These are phyloP conservation scores for Limnanthes douglasii DNA, from an alignment of 345 rosid genomes.

Conservation along the genomic window DNA sequence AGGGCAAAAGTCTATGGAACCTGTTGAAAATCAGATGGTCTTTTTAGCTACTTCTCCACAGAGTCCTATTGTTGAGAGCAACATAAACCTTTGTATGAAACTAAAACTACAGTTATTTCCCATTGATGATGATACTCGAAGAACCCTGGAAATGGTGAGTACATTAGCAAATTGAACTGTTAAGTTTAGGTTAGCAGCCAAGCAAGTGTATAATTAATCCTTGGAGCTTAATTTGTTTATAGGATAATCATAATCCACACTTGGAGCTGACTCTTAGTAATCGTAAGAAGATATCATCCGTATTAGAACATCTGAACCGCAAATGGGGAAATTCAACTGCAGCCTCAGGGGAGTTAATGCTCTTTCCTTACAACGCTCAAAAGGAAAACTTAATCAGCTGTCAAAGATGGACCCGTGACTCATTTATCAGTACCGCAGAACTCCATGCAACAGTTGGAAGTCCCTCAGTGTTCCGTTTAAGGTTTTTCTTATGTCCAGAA, in stretches of 20 bases:
- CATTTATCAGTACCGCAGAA: constrained; percentile 59
- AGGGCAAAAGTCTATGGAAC: constrained; percentile 26
- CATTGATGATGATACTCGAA: constrained; percentile 78
- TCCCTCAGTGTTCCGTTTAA: constrained; percentile 75
- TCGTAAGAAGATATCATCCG: constrained; percentile 92
- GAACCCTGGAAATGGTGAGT: constrained; percentile 82
- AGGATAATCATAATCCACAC: constrained; percentile 93
- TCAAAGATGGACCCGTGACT: constrained; percentile 77
- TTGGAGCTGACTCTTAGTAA: constrained; percentile 93
- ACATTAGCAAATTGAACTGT: constrained; percentile 6
- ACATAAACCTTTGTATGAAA: constrained; percentile 34
- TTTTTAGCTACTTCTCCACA: constrained; percentile 30
- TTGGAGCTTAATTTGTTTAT: constrained; percentile 17
- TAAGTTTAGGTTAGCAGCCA: constrained; percentile 8
- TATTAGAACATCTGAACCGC: constrained; percentile 81
- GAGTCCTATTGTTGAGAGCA: constrained; percentile 29
- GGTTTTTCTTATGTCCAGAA: constrained; percentile 37
- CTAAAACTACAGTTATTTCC: constrained; percentile 96
- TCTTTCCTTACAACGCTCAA: constrained; percentile 57
- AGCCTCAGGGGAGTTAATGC: constrained; percentile 70
- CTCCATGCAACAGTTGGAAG: constrained; percentile 55
- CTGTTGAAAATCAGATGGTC: constrained; percentile 23
- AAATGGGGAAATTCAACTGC: constrained; percentile 91
- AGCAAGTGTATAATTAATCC: constrained; percentile 6
- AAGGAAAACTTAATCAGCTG: constrained; percentile 41